phyloP scores from a whole-genome alignment of 2,329 filamentous ascomycete genomes.

The Reticulascus tulasneorum region DNA sequence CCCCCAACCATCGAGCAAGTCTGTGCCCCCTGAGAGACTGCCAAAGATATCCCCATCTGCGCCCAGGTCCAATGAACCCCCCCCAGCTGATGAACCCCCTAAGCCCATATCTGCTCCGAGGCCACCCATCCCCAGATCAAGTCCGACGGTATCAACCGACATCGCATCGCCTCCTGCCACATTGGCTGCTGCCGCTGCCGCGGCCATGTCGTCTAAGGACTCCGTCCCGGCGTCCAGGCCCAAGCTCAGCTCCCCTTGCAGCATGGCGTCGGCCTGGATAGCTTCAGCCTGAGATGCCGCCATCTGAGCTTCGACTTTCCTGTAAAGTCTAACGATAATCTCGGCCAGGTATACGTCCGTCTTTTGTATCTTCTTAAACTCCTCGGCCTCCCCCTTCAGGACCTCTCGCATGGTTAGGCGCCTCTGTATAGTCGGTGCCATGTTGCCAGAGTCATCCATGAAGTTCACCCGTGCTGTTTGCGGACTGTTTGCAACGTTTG shows the following conservation, averaged over 20 bases:
- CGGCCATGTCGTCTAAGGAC: constrained; percentile 37
- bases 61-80: constrained; percentile 33
- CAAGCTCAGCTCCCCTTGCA: constrained; percentile 39
- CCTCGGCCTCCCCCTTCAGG: constrained; percentile 54
- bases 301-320: constrained; percentile 64
- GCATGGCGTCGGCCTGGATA: constrained; percentile 35
- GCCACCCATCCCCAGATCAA: constrained; percentile 42
- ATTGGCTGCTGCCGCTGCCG: constrained; percentile 32
- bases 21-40: constrained; percentile 34
- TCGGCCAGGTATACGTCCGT: constrained; percentile 56
- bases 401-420: constrained; percentile 56
- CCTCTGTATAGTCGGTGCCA: constrained; percentile 35
- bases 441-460: constrained; percentile 30
- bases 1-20: constrained; percentile 41
- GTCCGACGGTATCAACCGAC: constrained; percentile 35
- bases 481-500: constrained; percentile 47
- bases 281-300: constrained; percentile 28
- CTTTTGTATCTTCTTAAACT: constrained; percentile 52
- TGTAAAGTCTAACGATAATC: constrained; percentile 57
- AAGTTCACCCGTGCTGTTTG: constrained; percentile 25
- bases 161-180: constrained; percentile 33
- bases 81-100: constrained; percentile 26
- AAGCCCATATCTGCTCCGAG: constrained; percentile 33
- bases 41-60: constrained; percentile 33
- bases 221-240: constrained; percentile 28